A percentile compares a stretch with the other conserved stretches of the same genome.
These are phyloP conservation scores for Chalciporus chontae DNA, from an alignment of 768 basidiomycete genomes.

Conservation along the genomic window DNA sequence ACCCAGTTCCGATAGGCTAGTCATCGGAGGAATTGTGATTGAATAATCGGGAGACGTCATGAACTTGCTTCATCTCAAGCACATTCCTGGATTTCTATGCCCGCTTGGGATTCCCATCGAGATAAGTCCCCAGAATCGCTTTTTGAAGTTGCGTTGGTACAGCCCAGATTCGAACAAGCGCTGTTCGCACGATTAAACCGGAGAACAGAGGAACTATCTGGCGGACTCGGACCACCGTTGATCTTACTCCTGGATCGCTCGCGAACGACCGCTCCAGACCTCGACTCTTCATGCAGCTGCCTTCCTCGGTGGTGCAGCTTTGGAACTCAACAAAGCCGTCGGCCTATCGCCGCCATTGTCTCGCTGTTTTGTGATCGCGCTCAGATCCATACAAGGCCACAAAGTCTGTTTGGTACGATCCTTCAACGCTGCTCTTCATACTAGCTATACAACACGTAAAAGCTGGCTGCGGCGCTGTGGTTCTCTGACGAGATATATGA, in stretches of 20 bases:
- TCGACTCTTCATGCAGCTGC: conserved; percentile 17
- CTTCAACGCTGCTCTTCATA: not conserved
- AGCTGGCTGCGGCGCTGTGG: conserved; percentile 24
- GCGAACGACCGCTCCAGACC: conserved; percentile 4
- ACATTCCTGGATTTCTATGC: conserved; percentile 3
- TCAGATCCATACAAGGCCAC: conserved; percentile 3
- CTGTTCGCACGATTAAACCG: conserved; percentile 8
- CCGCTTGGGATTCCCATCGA: conserved; percentile 8
- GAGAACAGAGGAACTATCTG: conserved; percentile 1
- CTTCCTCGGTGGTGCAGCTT: conserved; percentile 17
- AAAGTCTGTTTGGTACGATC: conserved; percentile 11
- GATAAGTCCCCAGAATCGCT: conserved; percentile 4
- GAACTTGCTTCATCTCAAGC: not conserved
- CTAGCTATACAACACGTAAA: conserved; percentile 26
- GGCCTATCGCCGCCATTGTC: conserved; percentile 28
- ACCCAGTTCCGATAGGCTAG: not conserved
- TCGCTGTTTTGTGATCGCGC: conserved; percentile 16
- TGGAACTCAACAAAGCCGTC: conserved; percentile 8
- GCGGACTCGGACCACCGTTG: conserved; percentile 4
- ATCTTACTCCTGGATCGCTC: conserved; percentile 6
- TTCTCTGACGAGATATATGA: conserved; percentile 20
- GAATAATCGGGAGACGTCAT: conserved; percentile 13
- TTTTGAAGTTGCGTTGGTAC: conserved; percentile 10
- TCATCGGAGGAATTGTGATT: conserved; percentile 1
- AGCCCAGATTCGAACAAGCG: conserved; percentile 9